A percentile compares a stretch with the other conserved stretches of the same genome.
Conservation (phyloP, 192 early-diverging fungal species). For the Kickxella alabastrina region DNA sequence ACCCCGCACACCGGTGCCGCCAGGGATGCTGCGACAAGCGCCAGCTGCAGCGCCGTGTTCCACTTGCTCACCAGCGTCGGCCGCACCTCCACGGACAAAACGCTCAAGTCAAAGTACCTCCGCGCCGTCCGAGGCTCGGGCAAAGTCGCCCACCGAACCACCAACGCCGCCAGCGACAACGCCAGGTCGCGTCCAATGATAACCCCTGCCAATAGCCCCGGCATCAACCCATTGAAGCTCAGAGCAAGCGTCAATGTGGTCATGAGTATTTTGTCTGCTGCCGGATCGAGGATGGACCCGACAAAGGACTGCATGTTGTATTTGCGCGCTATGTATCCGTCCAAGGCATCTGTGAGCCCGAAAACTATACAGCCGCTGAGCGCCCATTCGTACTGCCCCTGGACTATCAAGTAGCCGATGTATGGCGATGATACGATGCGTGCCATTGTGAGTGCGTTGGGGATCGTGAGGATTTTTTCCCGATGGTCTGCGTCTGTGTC, state of each 20-base stretch:
- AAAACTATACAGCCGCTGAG: conserved; percentile 75
- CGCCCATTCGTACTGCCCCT: conserved; percentile 66
- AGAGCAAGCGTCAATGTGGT: conserved; percentile 81
- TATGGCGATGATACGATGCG: conserved; percentile 77
- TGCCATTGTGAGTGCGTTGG: conserved; percentile 81
- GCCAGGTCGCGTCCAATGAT: conserved; percentile 86
- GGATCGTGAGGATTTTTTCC: conserved; percentile 74
- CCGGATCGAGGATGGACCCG: conserved; percentile 88
- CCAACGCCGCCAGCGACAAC: conserved; percentile 72
- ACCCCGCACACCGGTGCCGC: conserved; percentile 70
- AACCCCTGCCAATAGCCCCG: conserved; percentile 67
- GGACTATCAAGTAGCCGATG: conserved; percentile 85
- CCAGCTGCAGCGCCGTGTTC: conserved; percentile 85
- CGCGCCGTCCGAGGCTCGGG: conserved; percentile 79
- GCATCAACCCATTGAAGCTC: conserved; percentile 65
- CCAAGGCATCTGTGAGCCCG: conserved; percentile 81
- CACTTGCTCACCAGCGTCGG: conserved; percentile 87
- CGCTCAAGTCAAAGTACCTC: conserved; percentile 85
- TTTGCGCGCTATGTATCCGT: conserved; percentile 84
- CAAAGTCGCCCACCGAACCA: conserved; percentile 82
- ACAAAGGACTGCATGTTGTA: conserved; percentile 83
- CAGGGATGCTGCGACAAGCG: conserved; percentile 72
- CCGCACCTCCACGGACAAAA: conserved; percentile 85
- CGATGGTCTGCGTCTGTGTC: conserved; percentile 57
- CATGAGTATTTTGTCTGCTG: conserved; percentile 92